Base-by-base conservation (phyloP, 768 basidiomycete genomes). In the Auriscalpium vulgare region DNA sequence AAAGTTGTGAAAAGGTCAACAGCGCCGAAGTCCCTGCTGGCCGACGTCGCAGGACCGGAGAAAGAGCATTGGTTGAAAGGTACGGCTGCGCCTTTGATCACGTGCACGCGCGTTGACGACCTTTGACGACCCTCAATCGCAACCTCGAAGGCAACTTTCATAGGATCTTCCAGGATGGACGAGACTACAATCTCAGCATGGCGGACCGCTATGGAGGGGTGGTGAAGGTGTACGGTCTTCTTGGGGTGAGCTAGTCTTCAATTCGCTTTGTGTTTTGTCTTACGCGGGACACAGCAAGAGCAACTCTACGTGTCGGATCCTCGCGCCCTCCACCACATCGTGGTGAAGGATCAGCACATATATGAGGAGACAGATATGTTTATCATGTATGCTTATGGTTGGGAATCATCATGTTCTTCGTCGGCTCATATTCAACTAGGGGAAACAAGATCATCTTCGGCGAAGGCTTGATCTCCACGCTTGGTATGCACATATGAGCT, bases 11-110 rank as follows among this genome's bases (percentile, higher is more conserved):
- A 29, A 21, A 62, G 47, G 6, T 10, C 66, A 37, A 40, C 47
- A 35, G 21, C 50, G 1, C 51, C n/a, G 14, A 50, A 29, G 14
- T 59, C 59, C 16, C 61, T 62, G 38, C 62, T 72, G 36, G 59
- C 61, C 7, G 16, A 35, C 49, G 60, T 72, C 17, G 62, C 54
- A 0, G 72, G 72, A 1, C 72, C 72, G 14, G n/a, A 35, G 10
- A 70, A 58, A 47, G 72, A 74, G 14, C 66, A 68, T 29, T 73
- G 72, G 72, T 45, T 74, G 16, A 69, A 67, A 51, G 72, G 72
- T 65, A 43, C 51, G 23, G 37, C 51, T 23, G 16, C 29, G 8
- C n/a, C 10, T 23, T 14, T 7, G 11, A 13, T 21, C 8, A 35
- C 23, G 7, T 21, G 16, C 19, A 11, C 40, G 40, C 14, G 14